phyloP scores from a whole-genome alignment of 2,329 filamentous ascomycete species.

The Penicillium sp. region DNA sequence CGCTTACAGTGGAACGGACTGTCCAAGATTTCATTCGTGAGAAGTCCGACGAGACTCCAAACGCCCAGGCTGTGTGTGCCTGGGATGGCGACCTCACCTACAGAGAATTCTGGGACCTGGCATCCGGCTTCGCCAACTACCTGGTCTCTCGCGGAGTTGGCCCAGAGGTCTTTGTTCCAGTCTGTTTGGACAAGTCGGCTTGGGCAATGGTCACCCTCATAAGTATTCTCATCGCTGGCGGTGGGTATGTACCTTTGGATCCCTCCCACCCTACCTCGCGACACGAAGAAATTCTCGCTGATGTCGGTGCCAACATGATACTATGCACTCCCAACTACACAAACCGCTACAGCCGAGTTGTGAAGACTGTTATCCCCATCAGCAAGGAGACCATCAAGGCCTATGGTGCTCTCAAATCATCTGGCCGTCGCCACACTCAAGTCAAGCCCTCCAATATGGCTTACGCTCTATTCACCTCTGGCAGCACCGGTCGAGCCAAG shows the following conservation, averaged over 20 bases:
- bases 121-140: slow-evolving; percentile 32
- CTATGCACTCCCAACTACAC: slow-evolving; percentile 35
- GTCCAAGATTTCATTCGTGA: slow-evolving; percentile 36
- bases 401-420: slow-evolving; percentile 20
- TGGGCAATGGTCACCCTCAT: slow-evolving; percentile 36
- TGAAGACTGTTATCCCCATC: slow-evolving; percentile 34
- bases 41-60: slow-evolving; percentile 23
- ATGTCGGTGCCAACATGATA: slow-evolving; percentile 33
- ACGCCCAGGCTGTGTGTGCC: slow-evolving; percentile 34
- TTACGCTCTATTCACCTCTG: slow-evolving; percentile 40
- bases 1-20: slow-evolving; percentile 27
- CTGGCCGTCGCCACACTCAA: neutral
- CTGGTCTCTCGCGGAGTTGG: slow-evolving; percentile 33
- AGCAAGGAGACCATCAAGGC: slow-evolving; percentile 33
- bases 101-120: slow-evolving; percentile 28
- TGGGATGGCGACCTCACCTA: slow-evolving; percentile 40
- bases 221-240: slow-evolving; percentile 35
- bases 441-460: slow-evolving; percentile 30
- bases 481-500: slow-evolving; percentile 39
- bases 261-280: slow-evolving; percentile 35
- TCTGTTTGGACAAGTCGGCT: slow-evolving; percentile 37
- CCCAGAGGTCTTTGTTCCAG: slow-evolving; percentile 32
- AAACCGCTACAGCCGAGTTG: slow-evolving; percentile 27
- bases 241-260: slow-evolving; percentile 36
- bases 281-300: slow-evolving; percentile 34